Evolutionary conservation across 2,329 filamentous ascomycete genomes (phyloP), one percentile per base, ranked within the genome.

Genomic region (Helminthosporium solani): DNA sequence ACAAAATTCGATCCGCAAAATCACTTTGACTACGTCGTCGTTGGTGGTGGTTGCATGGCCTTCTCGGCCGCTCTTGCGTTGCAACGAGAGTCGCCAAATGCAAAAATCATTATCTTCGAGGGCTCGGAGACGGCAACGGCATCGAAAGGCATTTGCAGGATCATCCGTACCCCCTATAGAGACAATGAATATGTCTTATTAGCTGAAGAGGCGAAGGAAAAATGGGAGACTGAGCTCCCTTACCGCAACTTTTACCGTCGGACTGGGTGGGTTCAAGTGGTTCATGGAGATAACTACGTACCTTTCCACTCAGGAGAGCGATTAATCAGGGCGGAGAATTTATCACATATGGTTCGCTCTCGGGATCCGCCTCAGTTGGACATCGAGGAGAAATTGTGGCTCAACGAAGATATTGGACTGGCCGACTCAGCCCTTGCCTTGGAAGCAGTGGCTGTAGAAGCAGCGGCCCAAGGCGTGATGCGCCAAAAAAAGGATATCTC

Each of bases 181-280:
- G 30, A 33, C 30, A 16, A 33, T 14, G 30, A 33, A 14, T 33
- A 33, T 16, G 30, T 33, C 39, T 14, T 23, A 23, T 39, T 39
- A n/a, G 36, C 36, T 12, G 36, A 14, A 27, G 12, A 39, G 23
- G 19, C 19, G 21, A 27, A 14, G 36, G 27, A 27, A n/a, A 39
- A 14, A 15, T 39, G 36, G 36, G 36, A 39, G 27, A 39, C 36
- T 20, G 36, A 39, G 21, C 20, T 18, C 27, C 36, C 36, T 39
- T 39, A 39, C 36, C 19, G 36, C 36, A 21, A 27, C 20, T 39
- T 39, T 21, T 27, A 39, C 19, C 23, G 23, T 21, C 36, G 36
- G 36, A 39, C 36, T 18, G 20, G 16, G 19, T 39, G 36, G 36
- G 36, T 39, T 25, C 21, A 39, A 39, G 36, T 39, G 36, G 16